These are phyloP conservation scores for Lactifluus pinguis DNA, from an alignment of 768 basidiomycete genomes.

Conservation along the genomic window DNA sequence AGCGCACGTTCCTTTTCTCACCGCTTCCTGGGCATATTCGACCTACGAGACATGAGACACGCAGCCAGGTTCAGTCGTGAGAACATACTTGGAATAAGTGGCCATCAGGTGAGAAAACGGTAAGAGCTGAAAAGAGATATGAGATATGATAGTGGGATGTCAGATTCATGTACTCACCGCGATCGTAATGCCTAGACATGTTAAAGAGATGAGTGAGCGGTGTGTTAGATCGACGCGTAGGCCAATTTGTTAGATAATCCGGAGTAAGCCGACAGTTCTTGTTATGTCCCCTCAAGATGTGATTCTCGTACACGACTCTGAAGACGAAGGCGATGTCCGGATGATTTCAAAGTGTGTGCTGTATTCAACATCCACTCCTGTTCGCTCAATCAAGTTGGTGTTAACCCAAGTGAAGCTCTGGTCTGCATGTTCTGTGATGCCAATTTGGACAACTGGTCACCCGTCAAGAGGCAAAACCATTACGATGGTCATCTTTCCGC, in stretches of 20 bases:
- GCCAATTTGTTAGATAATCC: constrained; percentile 18
- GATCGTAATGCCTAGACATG: constrained; percentile 96
- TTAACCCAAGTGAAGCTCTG: constrained; percentile 20
- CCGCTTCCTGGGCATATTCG: constrained; percentile 98
- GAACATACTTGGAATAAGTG: constrained; percentile 85
- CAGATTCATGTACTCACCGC: constrained; percentile 49
- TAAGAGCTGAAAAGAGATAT: constrained; percentile 56
- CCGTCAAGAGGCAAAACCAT: constrained; percentile 39
- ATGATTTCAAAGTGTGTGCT: background rate
- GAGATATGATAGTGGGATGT: background rate
- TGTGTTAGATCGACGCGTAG: constrained; percentile 13
- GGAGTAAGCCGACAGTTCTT: constrained; percentile 5
- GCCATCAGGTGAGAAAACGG: constrained; percentile 97
- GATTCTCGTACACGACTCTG: constrained; percentile 15
- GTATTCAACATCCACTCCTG: background rate
- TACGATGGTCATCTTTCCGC: constrained; percentile 42
- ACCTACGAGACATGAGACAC: constrained; percentile 49
- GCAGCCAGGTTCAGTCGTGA: background rate
- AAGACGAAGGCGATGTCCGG: background rate
- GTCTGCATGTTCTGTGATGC: constrained; percentile 44
- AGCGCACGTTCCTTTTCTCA: constrained; percentile 93
- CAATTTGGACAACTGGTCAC: constrained; percentile 33
- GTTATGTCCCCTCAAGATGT: constrained; percentile 5
- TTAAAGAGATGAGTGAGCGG: constrained; percentile 1
- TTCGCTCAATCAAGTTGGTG: background rate